Conservation (phyloP, 176 grass and related monocot genomes). For the Lolium multiflorum region DNA sequence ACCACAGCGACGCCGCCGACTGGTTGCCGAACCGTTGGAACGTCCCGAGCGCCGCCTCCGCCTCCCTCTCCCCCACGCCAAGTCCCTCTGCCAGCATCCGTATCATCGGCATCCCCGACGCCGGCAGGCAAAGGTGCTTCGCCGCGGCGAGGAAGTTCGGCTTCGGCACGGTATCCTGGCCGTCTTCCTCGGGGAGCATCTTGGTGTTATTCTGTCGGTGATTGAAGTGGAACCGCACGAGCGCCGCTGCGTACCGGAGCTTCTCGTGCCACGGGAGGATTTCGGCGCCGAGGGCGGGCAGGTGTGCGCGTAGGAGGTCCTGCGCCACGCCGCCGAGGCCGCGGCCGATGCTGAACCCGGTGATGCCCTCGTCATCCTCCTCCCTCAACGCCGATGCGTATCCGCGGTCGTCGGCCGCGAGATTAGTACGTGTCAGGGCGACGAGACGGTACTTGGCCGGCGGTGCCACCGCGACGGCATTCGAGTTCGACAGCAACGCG, state of each 20-base stretch:
- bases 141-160: slow-evolving; percentile 51
- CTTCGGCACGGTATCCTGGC: neutral
- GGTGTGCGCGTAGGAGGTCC: neutral
- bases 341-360: neutral
- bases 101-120: slow-evolving; percentile 69
- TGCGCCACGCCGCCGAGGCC: neutral
- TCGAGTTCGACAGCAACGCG: neutral
- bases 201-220: neutral
- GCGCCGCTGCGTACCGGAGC: neutral
- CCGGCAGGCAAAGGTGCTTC: slow-evolving; percentile 71
- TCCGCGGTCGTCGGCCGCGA: neutral
- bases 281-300: neutral
- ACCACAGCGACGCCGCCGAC: slow-evolving; percentile 87
- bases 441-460: slow-evolving; percentile 8
- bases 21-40: slow-evolving; percentile 91
- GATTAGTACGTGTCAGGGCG: neutral
- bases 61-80: slow-evolving; percentile 53
- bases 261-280: slow-evolving; percentile 26
- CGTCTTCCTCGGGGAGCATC: neutral
- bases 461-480: neutral
- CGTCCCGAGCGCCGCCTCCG: slow-evolving; percentile 73
- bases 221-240: neutral
- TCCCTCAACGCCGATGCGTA: neutral
- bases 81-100: slow-evolving; percentile 62
- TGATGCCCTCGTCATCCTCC: slow-evolving; percentile 20